A percentile compares a stretch with the other conserved stretches of the same genome.
Conservation (phyloP, 805 yeast species). For the Metschnikowia santaceciliae region DNA sequence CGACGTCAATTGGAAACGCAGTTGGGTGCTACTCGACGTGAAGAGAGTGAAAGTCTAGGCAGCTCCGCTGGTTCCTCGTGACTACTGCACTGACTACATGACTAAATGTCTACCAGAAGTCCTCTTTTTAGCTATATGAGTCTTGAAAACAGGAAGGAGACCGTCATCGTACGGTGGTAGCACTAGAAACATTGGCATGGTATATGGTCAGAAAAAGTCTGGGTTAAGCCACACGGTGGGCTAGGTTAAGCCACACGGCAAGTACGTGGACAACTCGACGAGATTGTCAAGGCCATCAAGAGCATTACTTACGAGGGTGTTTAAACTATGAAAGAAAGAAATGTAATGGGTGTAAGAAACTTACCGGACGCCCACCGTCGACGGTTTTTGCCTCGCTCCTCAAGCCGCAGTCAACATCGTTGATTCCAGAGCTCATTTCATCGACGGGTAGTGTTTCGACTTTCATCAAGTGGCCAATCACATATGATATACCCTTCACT, state of each 20-base stretch:
- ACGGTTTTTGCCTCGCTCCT: constrained; percentile 2
- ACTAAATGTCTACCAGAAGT: no score
- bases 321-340: constrained; percentile 63
- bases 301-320: constrained; percentile 69
- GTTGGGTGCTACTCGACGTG: no score
- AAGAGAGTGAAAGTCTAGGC: no score
- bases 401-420: constrained; percentile 17
- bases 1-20: no score
- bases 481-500: constrained; percentile 28
- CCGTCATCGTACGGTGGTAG: no score
- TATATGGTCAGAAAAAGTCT: no score
- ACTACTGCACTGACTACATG: no score
- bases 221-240: no score
- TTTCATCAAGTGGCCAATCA: constrained; percentile 25
- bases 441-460: constrained; percentile 20
- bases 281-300: constrained; percentile 66
- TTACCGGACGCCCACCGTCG: constrained; percentile 42
- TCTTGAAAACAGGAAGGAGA: no score
- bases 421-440: constrained; percentile 1
- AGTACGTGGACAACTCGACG: constrained; percentile 85
- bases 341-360: constrained; percentile 79
- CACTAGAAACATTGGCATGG: no score
- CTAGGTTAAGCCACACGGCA: constrained; percentile 36
- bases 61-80: no score
- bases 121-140: no score